Conservation (phyloP, 2,329 filamentous ascomycete species). For the Kalaharituber pfeilii region DNA sequence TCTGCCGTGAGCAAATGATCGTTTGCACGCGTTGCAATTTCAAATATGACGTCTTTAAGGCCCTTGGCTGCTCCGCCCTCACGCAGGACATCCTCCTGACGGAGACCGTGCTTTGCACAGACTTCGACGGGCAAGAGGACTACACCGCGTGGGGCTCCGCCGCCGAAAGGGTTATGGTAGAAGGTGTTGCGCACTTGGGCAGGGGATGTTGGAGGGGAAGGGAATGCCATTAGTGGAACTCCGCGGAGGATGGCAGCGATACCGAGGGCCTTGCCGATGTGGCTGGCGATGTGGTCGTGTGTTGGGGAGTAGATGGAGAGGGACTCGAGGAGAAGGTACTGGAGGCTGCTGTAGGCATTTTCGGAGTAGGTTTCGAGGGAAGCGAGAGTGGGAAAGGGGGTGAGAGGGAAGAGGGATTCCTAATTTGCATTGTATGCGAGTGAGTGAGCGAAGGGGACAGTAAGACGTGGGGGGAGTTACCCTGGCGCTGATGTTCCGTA, state of each 20-base stretch:
- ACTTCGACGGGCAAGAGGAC: conserved; percentile 74
- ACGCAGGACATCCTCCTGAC: conserved; percentile 78
- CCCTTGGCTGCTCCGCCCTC: conserved; percentile 55
- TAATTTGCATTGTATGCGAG: not conserved
- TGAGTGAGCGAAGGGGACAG: not conserved
- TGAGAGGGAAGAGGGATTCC: not conserved
- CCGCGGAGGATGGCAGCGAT: conserved; percentile 77
- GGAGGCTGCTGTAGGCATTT: conserved; percentile 80
- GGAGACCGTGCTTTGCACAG: conserved; percentile 64
- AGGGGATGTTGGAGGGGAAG: conserved; percentile 25
- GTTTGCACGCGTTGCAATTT: conserved; percentile 80
- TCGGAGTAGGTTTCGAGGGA: conserved; percentile 78
- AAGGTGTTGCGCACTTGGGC: not conserved
- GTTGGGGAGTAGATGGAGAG: conserved; percentile 58
- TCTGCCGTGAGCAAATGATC: conserved; percentile 88
- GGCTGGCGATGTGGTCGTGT: conserved; percentile 80
- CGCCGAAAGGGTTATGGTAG: not conserved
- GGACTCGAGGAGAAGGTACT: conserved; percentile 71
- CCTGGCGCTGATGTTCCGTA: conserved; percentile 60
- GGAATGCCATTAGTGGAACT: conserved; percentile 70
- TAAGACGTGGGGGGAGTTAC: not conserved
- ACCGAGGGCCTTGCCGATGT: conserved; percentile 85
- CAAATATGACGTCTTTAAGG: conserved; percentile 75
- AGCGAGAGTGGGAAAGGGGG: conserved; percentile 53
- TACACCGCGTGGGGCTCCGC: conserved; percentile 30